A percentile compares a stretch with the other conserved stretches of the same genome.
These are phyloP conservation scores for Claviceps sp. DNA, from an alignment of 2,329 filamentous ascomycete genomes.

Conservation along the genomic window DNA sequence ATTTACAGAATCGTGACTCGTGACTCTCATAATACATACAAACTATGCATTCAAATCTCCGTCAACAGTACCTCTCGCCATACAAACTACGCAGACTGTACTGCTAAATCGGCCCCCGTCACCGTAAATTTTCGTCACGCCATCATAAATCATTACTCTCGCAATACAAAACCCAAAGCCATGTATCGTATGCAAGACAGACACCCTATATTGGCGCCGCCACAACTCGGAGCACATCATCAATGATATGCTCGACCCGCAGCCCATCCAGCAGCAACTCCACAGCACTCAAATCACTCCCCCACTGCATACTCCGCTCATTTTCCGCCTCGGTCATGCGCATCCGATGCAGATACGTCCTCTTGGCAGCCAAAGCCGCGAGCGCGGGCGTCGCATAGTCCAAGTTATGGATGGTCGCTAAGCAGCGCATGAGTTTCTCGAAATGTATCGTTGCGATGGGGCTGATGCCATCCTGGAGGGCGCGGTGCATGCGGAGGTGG, in stretches of 20 bases:
- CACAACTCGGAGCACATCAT: constrained; percentile 47
- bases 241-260: constrained; percentile 48
- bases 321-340: constrained; percentile 52
- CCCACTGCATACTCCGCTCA: constrained; percentile 88
- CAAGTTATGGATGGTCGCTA: constrained; percentile 71
- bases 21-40: too few species aligned
- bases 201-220: constrained; percentile 19
- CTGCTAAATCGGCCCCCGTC: too few species aligned
- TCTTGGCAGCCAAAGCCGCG: constrained; percentile 67
- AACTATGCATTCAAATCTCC: too few species aligned
- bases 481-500: constrained; percentile 78
- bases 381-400: constrained; percentile 75
- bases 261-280: constrained; percentile 49
- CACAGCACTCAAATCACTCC: constrained; percentile 62
- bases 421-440: constrained; percentile 50
- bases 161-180: too few species aligned
- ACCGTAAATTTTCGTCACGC: too few species aligned
- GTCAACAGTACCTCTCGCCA: too few species aligned
- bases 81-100: too few species aligned
- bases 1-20: too few species aligned
- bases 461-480: constrained; percentile 65
- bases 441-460: constrained; percentile 70
- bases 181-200: neutral
- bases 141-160: too few species aligned
- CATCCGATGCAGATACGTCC: constrained; percentile 80